Percentiles rank a stretch among this genome's conserved stretches.
These are phyloP conservation scores for Botrytis porri DNA, from an alignment of 2,329 filamentous ascomycete species.

Conservation along the genomic window DNA sequence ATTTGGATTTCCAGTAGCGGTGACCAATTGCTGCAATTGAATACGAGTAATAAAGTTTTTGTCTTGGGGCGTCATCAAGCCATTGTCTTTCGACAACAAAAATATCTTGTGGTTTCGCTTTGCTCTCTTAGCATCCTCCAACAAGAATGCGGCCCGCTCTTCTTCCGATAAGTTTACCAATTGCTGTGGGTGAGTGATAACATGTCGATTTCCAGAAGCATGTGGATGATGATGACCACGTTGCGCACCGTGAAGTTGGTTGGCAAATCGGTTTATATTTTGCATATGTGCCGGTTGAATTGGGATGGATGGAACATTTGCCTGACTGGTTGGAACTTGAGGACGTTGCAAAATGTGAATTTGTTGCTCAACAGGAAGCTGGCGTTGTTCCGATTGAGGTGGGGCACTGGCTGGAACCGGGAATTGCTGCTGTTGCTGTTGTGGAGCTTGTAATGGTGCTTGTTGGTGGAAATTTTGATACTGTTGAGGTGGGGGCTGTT, in stretches of 20 bases:
- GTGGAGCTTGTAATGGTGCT: slow-evolving; percentile 29
- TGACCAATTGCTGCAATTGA: slow-evolving; percentile 91
- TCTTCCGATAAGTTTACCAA: slow-evolving; percentile 76
- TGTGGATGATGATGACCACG: slow-evolving; percentile 39
- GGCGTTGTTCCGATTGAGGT: slow-evolving; percentile 30
- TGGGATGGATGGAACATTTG: slow-evolving; percentile 44
- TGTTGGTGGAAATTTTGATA: slow-evolving; percentile 28
- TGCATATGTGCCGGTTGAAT: slow-evolving; percentile 70
- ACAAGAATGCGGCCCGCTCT: slow-evolving; percentile 77
- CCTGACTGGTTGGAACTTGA: slow-evolving; percentile 29
- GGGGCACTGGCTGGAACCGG: slow-evolving; percentile 30
- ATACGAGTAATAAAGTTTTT: slow-evolving; percentile 99
- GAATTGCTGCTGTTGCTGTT: slow-evolving; percentile 35
- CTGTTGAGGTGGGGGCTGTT: slow-evolving; percentile 30
- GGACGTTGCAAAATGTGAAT: slow-evolving; percentile 35
- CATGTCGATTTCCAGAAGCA: slow-evolving; percentile 43
- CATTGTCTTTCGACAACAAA: slow-evolving; percentile 87
- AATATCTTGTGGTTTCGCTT: slow-evolving; percentile 99
- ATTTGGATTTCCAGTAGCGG: slow-evolving; percentile 82
- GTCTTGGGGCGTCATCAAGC: slow-evolving; percentile 97
- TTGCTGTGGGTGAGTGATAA: slow-evolving; percentile 69
- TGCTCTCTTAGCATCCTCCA: slow-evolving; percentile 89
- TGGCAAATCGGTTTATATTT: slow-evolving; percentile 66
- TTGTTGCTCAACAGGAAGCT: slow-evolving; percentile 26
- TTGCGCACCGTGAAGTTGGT: slow-evolving; percentile 44